phyloP scores from a whole-genome alignment of 1,284 basidiomycete genomes.

The Testicularia cyperi region DNA sequence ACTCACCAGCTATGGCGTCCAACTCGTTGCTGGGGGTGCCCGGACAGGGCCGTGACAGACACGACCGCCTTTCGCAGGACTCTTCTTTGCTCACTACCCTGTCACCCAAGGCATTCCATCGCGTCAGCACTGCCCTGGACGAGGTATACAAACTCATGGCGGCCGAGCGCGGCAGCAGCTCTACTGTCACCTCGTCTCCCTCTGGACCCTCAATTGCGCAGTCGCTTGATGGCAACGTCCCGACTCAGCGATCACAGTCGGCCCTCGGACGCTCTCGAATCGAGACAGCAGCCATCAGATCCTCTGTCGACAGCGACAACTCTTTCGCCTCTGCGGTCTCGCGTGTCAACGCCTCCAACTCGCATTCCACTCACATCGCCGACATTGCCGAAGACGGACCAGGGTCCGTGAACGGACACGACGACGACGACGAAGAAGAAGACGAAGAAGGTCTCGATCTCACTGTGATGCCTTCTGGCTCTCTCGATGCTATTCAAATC shows the following conservation, averaged over 20 bases:
- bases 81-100: conserved; percentile 34
- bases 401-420: background rate
- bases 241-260: too few relatives aligned
- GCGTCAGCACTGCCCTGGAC: conserved; percentile 52
- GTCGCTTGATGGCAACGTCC: too few relatives aligned
- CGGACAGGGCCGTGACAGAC: too few relatives aligned
- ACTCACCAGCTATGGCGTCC: too few relatives aligned
- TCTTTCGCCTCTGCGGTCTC: conserved; percentile 43
- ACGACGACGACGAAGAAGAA: conserved; percentile 2
- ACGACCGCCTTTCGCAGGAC: too few relatives aligned
- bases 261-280: too few relatives aligned
- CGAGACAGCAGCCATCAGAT: conserved; percentile 9
- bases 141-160: conserved; percentile 50
- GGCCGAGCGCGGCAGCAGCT: conserved; percentile 13
- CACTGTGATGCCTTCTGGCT: conserved; percentile 4
- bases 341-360: conserved; percentile 7
- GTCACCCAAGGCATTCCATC: conserved; percentile 49
- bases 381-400: background rate
- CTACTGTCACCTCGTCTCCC: too few relatives aligned
- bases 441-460: conserved; percentile 5
- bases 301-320: conserved; percentile 37
- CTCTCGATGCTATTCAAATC: conserved; percentile 6
- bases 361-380: too few relatives aligned
- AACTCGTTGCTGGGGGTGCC: too few relatives aligned
- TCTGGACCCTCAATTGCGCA: too few relatives aligned